Conservation (phyloP, 345 rosid genomes). For the Orychophragmus violaceus region DNA sequence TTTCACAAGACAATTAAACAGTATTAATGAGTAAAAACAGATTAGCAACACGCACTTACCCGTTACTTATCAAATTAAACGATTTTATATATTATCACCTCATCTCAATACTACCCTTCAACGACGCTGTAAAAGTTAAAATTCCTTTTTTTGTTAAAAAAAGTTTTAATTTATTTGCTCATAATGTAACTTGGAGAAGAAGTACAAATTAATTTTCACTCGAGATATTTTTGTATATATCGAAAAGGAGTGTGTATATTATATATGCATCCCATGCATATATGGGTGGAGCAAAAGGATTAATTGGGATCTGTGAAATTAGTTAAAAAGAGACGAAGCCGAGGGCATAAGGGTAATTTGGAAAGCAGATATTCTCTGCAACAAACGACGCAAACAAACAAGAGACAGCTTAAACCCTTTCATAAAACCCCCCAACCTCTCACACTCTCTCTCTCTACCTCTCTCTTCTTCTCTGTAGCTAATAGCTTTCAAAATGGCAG, state of each 20-base stretch:
- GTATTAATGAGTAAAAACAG: neutral
- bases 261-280: slow-evolving; percentile 11
- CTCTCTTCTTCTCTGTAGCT: neutral
- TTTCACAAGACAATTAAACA: neutral
- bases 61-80: neutral
- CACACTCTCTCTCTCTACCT: neutral
- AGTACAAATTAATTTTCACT: neutral
- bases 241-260: neutral
- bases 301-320: slow-evolving; percentile 31
- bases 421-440: slow-evolving; percentile 12
- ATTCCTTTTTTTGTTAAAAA: neutral
- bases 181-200: neutral
- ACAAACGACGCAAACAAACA: slow-evolving; percentile 35
- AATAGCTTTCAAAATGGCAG: slow-evolving; percentile 15
- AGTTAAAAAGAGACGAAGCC: neutral
- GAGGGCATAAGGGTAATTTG: neutral
- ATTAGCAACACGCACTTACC: neutral
- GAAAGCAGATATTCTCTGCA: slow-evolving; percentile 25
- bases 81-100: neutral
- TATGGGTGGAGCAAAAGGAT: slow-evolving; percentile 9
- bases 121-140: neutral
- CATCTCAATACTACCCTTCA: neutral
- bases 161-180: neutral
- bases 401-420: slow-evolving; percentile 23
- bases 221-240: neutral